phyloP scores from a whole-genome alignment of 768 basidiomycete genomes.

The Heimioporus sp. region DNA sequence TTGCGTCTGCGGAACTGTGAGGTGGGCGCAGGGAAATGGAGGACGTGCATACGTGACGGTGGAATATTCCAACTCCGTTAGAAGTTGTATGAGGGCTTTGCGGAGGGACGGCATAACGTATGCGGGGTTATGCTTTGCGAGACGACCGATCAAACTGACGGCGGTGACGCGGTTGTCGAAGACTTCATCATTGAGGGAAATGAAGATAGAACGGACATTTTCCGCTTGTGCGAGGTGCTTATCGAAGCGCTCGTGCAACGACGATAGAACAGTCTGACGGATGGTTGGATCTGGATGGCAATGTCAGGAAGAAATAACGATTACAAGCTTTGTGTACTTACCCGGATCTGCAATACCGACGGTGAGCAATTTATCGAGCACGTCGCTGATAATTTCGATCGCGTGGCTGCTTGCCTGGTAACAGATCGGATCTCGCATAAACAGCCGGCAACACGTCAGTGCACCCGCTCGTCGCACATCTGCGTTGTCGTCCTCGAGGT shows the following conservation, averaged over 20 bases:
- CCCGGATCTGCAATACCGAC: slow-evolving; percentile 97
- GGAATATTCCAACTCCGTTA: slow-evolving; percentile 96
- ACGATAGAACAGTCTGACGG: slow-evolving; percentile 80
- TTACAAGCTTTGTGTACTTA: slow-evolving; percentile 28
- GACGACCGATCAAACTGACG: slow-evolving; percentile 85
- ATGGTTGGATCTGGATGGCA: slow-evolving; percentile 60
- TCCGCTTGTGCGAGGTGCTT: slow-evolving; percentile 97
- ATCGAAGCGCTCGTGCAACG: slow-evolving; percentile 91
- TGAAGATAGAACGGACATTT: slow-evolving; percentile 95
- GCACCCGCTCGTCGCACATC: slow-evolving; percentile 91
- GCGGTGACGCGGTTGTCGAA: slow-evolving; percentile 94
- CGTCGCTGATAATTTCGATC: slow-evolving; percentile 95
- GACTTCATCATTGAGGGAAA: slow-evolving; percentile 95
- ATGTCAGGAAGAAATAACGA: slow-evolving; percentile 5
- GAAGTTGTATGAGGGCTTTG: slow-evolving; percentile 91
- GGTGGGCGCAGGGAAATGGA: background rate
- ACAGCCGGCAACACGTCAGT: slow-evolving; percentile 85
- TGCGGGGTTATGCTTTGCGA: slow-evolving; percentile 94
- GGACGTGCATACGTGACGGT: slow-evolving; percentile 68
- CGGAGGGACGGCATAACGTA: slow-evolving; percentile 98
- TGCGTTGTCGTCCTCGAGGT: slow-evolving; percentile 87
- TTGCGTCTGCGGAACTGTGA: slow-evolving; percentile 53
- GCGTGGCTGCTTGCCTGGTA: slow-evolving; percentile 95
- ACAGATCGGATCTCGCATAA: slow-evolving; percentile 93
- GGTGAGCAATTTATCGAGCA: slow-evolving; percentile 93